phyloP scores from a whole-genome alignment of 2,329 filamentous ascomycete species.

The Paracoccidioides lutzii region DNA sequence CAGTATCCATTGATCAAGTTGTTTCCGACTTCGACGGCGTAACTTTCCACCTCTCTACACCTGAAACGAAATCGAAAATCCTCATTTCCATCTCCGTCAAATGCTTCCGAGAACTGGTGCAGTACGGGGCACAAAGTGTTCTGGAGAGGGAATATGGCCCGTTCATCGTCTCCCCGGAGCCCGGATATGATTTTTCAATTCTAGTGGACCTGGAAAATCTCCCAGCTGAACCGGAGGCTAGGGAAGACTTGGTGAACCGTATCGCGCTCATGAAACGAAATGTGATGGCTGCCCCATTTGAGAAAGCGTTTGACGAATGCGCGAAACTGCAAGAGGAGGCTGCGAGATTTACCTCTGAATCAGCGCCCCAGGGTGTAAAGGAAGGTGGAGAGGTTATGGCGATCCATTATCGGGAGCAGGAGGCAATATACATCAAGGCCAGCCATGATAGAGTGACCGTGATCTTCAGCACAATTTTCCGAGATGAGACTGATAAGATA shows the following conservation, averaged over 20 bases:
- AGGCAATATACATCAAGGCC: conserved; percentile 97
- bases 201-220: conserved; percentile 78
- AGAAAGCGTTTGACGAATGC: conserved; percentile 91
- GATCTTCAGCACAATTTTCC: conserved; percentile 97
- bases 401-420: conserved; percentile 96
- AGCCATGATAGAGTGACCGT: conserved; percentile 95
- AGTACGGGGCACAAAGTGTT: conserved; percentile 84
- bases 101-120: conserved; percentile 83
- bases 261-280: conserved; percentile 93
- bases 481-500: conserved; percentile 92
- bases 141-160: conserved; percentile 88
- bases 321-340: conserved; percentile 76
- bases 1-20: conserved; percentile 87
- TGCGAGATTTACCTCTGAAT: conserved; percentile 82
- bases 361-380: conserved; percentile 75
- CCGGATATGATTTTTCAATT: conserved; percentile 92
- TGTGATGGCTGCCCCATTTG: conserved; percentile 96
- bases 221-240: conserved; percentile 69
- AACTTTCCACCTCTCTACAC: conserved; percentile 95
- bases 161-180: conserved; percentile 77
- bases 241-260: conserved; percentile 73
- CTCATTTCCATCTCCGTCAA: conserved; percentile 88
- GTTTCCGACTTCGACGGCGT: conserved; percentile 99
- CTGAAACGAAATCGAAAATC: conserved; percentile 85
- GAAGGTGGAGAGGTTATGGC: conserved; percentile 90